A percentile compares a stretch with the other conserved stretches of the same genome.
phyloP scores from a whole-genome alignment of 192 early-diverging fungal species.

The Hyaloraphidium curvatum region DNA sequence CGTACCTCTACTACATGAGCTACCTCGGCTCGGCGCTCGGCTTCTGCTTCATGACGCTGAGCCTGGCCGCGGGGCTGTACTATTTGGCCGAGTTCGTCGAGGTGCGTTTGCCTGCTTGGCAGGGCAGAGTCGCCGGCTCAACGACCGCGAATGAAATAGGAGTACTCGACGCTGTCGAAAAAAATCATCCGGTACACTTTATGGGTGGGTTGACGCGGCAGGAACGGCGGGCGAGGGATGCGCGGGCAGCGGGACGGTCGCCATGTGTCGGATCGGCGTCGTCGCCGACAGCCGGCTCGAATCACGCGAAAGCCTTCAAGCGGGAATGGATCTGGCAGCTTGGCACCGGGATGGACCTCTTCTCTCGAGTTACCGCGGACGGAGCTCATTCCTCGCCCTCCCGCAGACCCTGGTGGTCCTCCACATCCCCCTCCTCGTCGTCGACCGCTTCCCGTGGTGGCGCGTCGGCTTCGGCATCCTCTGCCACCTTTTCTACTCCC shows the following conservation, averaged over 20 bases:
- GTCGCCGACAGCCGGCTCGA: background rate
- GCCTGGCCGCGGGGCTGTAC: constrained; percentile 55
- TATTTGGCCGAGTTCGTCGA: constrained; percentile 53
- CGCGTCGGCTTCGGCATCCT: constrained; percentile 47
- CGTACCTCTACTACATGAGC: no score
- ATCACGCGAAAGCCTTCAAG: background rate
- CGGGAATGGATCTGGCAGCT: background rate
- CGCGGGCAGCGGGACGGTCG: no score
- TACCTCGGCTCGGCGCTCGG: constrained; percentile 26
- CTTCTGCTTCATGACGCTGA: constrained; percentile 32
- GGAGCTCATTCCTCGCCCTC: background rate
- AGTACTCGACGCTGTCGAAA: constrained; percentile 61
- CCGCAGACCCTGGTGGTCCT: constrained; percentile 33
- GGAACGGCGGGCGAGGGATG: background rate
- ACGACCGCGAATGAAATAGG: no score
- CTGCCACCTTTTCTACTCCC: constrained; percentile 61
- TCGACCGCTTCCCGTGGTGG: constrained; percentile 61
- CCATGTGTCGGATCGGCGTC: no score
- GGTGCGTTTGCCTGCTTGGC: constrained; percentile 2
- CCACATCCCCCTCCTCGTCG: constrained; percentile 46
- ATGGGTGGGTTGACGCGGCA: constrained; percentile 14
- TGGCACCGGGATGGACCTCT: background rate
- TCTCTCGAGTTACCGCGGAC: background rate
- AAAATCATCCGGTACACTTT: constrained; percentile 48
- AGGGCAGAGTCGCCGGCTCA: constrained; percentile 27